These are phyloP conservation scores for Candida ficus DNA, from an alignment of 805 yeast genomes.

Conservation along the genomic window DNA sequence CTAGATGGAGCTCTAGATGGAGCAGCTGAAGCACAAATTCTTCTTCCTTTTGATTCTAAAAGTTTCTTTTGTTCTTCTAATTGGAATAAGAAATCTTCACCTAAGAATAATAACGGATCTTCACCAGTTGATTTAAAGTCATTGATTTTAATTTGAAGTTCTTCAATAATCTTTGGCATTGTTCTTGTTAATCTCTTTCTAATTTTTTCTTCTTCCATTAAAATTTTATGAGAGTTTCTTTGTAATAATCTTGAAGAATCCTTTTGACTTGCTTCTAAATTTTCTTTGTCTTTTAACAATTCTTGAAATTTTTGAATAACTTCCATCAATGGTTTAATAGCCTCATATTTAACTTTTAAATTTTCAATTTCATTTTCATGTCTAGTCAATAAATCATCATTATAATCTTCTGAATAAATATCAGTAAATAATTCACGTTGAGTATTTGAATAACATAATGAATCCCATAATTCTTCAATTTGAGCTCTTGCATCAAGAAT, in stretches of 20 bases:
- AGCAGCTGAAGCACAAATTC: constrained; percentile 14
- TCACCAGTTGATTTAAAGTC: constrained; percentile 43
- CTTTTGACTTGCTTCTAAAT: constrained; percentile 62
- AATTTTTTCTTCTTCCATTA: constrained; percentile 73
- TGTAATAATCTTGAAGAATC: constrained; percentile 77
- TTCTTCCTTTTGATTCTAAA: constrained; percentile 20
- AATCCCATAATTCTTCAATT: constrained; percentile 58
- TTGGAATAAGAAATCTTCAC: constrained; percentile 24
- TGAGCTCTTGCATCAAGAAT: constrained; percentile 56
- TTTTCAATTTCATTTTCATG: constrained; percentile 60
- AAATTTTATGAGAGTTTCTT: constrained; percentile 71
- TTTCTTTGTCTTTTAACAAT: constrained; percentile 53
- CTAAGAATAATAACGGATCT: constrained; percentile 26
- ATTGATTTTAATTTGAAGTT: constrained; percentile 41
- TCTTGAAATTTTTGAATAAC: constrained; percentile 51
- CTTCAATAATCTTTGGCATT: constrained; percentile 58
- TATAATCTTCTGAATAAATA: constrained; percentile 35
- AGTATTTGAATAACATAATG: constrained; percentile 50
- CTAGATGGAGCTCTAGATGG: constrained; percentile 20
- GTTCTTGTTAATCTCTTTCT: constrained; percentile 63
- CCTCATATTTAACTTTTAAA: constrained; percentile 44
- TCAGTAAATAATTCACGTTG: constrained; percentile 43
- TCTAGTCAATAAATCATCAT: constrained; percentile 54
- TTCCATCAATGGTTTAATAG: constrained; percentile 49
- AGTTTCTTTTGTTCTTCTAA: constrained; percentile 26